Percentiles rank a stretch among this genome's conserved stretches.
Conservation (phyloP, 768 basidiomycete genomes). For the Tulasnella sp. region DNA sequence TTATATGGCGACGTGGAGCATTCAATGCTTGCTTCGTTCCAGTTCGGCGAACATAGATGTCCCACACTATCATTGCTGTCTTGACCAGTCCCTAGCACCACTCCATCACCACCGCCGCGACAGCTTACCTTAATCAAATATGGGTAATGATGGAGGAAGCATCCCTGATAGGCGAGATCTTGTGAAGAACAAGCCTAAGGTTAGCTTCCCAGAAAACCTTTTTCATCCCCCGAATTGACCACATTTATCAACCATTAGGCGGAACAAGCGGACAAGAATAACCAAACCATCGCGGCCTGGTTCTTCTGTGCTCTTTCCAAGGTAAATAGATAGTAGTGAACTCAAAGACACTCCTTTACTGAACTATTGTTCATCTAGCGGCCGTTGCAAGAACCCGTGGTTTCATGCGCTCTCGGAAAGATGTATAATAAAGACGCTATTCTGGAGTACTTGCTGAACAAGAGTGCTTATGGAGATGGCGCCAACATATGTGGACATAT, state of each 20-base stretch:
- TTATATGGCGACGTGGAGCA: no score
- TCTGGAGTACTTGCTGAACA: slow-evolving; percentile 81
- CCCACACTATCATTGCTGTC: no score
- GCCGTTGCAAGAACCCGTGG: slow-evolving; percentile 79
- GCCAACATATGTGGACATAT: slow-evolving; percentile 89
- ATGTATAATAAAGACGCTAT: slow-evolving; percentile 94
- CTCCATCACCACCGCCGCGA: no score
- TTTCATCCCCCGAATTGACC: slow-evolving; percentile 32
- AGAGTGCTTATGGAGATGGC: slow-evolving; percentile 77
- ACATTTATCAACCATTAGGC: slow-evolving; percentile 38
- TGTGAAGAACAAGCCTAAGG: slow-evolving; percentile 63
- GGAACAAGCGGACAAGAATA: slow-evolving; percentile 84
- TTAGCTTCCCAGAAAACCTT: slow-evolving; percentile 23
- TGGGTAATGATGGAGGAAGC: slow-evolving; percentile 74
- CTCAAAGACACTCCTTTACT: background rate
- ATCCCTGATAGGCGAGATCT: slow-evolving; percentile 77
- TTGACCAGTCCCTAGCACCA: no score
- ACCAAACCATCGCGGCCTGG: slow-evolving; percentile 80
- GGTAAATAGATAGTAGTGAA: slow-evolving; percentile 35
- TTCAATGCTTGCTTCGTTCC: no score
- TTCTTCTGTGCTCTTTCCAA: slow-evolving; percentile 93
- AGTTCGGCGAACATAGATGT: no score
- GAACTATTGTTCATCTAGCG: slow-evolving; percentile 37
- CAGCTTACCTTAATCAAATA: slow-evolving; percentile 24
- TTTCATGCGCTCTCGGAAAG: slow-evolving; percentile 85